Base-by-base conservation (phyloP, 2,329 filamentous ascomycete genomes). In the Fusarium sp. region DNA sequence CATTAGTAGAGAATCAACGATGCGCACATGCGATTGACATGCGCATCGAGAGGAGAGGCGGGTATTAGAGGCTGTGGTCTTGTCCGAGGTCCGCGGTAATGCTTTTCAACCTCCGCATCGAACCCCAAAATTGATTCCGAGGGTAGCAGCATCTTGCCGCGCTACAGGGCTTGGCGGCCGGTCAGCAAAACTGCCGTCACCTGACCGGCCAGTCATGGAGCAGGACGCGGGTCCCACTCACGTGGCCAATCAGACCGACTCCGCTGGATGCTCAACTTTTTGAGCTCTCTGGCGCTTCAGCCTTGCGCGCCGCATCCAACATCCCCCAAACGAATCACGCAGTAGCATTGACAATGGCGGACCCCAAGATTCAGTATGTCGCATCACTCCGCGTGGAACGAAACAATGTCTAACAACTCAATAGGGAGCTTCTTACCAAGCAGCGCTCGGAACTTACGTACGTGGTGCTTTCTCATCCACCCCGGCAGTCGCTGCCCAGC, bases 361-460 rank as follows among this genome's bases (percentile, higher is more conserved):
- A 91, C 81, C 82, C 88, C 73, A 93, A 93, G 85, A 92, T 93
- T 61, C 90, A 93, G 91, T 93, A 82, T 73, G 88, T 80, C 64
- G 7, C 40, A 34, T 23, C 15, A n/a, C 23, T 11, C 4, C 18
- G 30, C 10, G 15, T 27, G 23, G 27, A 43, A 13, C 7, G 28
- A n/a, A 9, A 8, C 18, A 4, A 7, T 44, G 27, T 62, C 79
- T 83, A 77, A 83, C 73, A 52, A 28, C 27, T 43, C 53, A 15
- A 64, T 65, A 97, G 94, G 83, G 94, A 97, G 82, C 90, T 97
- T 77, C 90, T 97, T 72, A 91, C 89, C 81, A 97, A 97, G 88
- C 91, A 94, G 72, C 93, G 94, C 83, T 90, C 88, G 78, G 95
- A 98, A 80, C 92, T 97, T 83, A 97, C 94, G 94, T 97, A 90